Percentiles rank a stretch among this genome's conserved stretches.
These are phyloP conservation scores for Citrus trifoliata DNA, from an alignment of 345 rosid genomes.

Conservation along the genomic window DNA sequence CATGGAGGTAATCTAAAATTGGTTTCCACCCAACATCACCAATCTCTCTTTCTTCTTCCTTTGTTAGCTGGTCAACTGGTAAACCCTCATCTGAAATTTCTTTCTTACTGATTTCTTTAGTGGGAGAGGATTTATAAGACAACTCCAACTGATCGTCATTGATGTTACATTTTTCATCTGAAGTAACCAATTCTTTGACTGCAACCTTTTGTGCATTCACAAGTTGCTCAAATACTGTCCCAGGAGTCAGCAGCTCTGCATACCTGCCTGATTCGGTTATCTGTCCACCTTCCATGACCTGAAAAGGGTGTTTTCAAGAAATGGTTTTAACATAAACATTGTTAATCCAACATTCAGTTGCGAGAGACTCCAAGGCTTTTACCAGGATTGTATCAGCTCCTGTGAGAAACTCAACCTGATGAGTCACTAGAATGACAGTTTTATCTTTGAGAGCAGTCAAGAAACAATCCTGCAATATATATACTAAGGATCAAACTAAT, in stretches of 20 bases:
- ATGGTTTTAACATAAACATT: background rate
- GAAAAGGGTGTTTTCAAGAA: background rate
- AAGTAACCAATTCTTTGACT: constrained; percentile 16
- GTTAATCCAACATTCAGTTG: background rate
- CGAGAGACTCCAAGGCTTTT: background rate
- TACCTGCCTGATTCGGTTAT: constrained; percentile 34
- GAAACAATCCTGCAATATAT: constrained; percentile 31
- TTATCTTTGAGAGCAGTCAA: constrained; percentile 24
- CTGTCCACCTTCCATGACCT: constrained; percentile 41
- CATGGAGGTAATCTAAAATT: constrained; percentile 26
- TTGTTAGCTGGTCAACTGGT: constrained; percentile 25
- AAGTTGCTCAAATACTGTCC: constrained; percentile 30
- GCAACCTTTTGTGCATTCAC: constrained; percentile 35
- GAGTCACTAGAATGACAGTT: constrained; percentile 43
- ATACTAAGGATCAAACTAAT: background rate
- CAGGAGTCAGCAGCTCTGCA: constrained; percentile 22
- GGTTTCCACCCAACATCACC: constrained; percentile 31
- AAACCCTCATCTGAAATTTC: constrained; percentile 5
- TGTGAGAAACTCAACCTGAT: constrained; percentile 42
- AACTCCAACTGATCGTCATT: background rate
- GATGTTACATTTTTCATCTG: background rate
- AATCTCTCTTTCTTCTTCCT: constrained; percentile 40
- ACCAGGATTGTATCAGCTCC: constrained; percentile 38
- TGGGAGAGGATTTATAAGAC: background rate
- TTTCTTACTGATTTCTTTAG: background rate